Base-by-base conservation (phyloP, 83 land plant species). In the Picea abies region DNA sequence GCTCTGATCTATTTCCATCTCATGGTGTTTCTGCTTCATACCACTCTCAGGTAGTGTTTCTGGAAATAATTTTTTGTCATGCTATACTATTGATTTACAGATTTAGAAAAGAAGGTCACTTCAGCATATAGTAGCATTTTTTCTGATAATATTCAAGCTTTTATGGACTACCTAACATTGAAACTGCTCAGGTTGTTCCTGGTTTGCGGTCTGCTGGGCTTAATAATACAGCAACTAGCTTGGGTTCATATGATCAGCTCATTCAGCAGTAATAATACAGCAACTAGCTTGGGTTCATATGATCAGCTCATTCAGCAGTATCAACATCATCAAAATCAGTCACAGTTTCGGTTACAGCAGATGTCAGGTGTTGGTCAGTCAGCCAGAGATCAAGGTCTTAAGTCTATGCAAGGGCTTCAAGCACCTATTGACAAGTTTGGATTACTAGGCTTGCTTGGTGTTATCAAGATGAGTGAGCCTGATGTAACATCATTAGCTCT, bases 401-500 rank as follows among this genome's bases (percentile, higher is more conserved):
- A 89, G 83, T 78, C 92, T 11, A 76, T 86, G 83, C 92, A 84
- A 84, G 86, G 81, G 20, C 29, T 78, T 52, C 94, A 84, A 44
- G 29, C 85, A 41, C 22, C 91, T 79, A 69, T 90, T 49, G 99
- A 96, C 66, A 90, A 87, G 61, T 96, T 86, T 90, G 95, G 98
- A 15, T 82, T 97, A 86, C 92, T 92, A 79, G 99, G 99, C 60
- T 86, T 97, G 78, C 83, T 95, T 65, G 89, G 90, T 88, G 95
- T 97, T 47, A 92, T 97, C 80, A 90, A 90, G 80, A 87, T 90
- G 94, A 92, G 86, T 84, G 95, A 95, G 64, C 91, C 96, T 83
- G 98, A 93, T 85, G 80, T 97, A 22, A 90, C 98, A 26, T 88
- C 98, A 10, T 91, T 97, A 75, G 99, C 99, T 22, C 83, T 95